Conservation (phyloP, 345 rosid genomes). For the Passiflora organensis region DNA sequence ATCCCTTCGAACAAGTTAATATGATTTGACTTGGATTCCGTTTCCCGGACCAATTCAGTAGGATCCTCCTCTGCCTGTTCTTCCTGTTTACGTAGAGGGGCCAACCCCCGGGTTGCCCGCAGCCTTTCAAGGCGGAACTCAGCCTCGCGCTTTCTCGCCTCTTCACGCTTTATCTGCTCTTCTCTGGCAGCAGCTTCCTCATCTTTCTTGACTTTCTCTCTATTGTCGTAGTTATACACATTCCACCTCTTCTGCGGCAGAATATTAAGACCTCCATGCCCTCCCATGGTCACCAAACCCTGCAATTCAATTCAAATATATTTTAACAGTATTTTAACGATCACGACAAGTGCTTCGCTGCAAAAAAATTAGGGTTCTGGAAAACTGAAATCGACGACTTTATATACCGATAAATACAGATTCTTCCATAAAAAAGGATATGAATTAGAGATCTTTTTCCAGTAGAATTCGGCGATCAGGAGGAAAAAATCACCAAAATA, state of each 20-base stretch:
- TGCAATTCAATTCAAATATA: background rate
- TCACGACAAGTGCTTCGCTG: no score
- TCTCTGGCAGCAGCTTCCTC: constrained; percentile 89
- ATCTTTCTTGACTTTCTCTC: constrained; percentile 75
- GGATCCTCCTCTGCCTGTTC: constrained; percentile 15
- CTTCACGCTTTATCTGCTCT: constrained; percentile 77
- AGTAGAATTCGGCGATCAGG: no score
- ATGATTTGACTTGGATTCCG: constrained; percentile 58
- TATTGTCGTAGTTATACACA: constrained; percentile 75
- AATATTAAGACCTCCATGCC: constrained; percentile 90
- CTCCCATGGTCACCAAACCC: constrained; percentile 53
- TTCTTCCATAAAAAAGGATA: no score
- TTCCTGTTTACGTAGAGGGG: constrained; percentile 36
- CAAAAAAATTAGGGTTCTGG: no score
- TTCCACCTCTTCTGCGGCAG: constrained; percentile 97
- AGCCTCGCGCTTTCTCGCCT: constrained; percentile 65
- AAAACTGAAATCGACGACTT: no score
- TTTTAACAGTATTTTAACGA: no score
- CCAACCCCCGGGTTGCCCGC: constrained; percentile 74
- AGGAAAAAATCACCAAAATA: no score
- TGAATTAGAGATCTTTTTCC: no score
- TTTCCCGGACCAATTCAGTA: constrained; percentile 11
- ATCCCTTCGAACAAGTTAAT: constrained; percentile 91
- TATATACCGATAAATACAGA: no score
- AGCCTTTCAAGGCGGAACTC: constrained; percentile 81